Percentiles rank a stretch among this genome's conserved stretches.
Evolutionary conservation across 2,329 filamentous ascomycete genomes (phyloP).

Genomic region (Tolypocladium capitatum): DNA sequence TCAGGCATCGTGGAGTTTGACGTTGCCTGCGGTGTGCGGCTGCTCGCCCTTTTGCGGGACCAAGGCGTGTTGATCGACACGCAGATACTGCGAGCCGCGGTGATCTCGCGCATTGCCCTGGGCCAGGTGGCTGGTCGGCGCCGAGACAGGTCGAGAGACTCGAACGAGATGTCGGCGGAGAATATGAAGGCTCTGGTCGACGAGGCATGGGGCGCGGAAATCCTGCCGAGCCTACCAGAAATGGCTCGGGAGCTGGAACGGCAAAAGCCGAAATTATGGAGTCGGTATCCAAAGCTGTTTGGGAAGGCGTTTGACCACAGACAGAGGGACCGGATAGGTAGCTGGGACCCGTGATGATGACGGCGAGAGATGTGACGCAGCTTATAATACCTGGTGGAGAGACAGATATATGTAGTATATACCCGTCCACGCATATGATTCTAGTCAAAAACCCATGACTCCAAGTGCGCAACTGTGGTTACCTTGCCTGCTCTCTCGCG

Average conservation of each 20-base stretch:
- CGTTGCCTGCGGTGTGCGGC: constrained; percentile 21
- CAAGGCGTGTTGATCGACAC: constrained; percentile 21
- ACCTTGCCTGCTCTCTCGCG: constrained; percentile 8
- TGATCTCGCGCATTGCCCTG: constrained; percentile 17
- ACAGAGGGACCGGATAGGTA: neutral
- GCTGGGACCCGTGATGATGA: constrained; percentile 1
- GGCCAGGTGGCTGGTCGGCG: constrained; percentile 14
- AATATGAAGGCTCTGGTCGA: constrained; percentile 19
- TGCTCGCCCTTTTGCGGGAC: constrained; percentile 21
- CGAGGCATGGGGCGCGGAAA: constrained; percentile 19
- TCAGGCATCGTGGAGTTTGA: constrained; percentile 14
- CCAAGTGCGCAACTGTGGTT: constrained; percentile 10
- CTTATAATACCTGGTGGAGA: too few relatives aligned
- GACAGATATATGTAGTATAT: neutral
- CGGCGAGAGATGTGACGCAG: too few relatives aligned
- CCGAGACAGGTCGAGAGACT: constrained; percentile 16
- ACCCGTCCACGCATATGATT: constrained; percentile 8
- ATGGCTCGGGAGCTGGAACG: constrained; percentile 15
- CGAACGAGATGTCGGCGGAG: constrained; percentile 15
- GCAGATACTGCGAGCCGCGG: constrained; percentile 15
- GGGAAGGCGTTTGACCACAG: constrained; percentile 12
- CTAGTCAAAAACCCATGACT: constrained; percentile 14
- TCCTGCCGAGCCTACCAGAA: constrained; percentile 12
- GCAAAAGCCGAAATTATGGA: constrained; percentile 17
- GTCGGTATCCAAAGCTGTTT: constrained; percentile 15